These are phyloP conservation scores for Funneliformis caledonium DNA, from an alignment of 371 early-diverging fungal genomes.

Conservation along the genomic window DNA sequence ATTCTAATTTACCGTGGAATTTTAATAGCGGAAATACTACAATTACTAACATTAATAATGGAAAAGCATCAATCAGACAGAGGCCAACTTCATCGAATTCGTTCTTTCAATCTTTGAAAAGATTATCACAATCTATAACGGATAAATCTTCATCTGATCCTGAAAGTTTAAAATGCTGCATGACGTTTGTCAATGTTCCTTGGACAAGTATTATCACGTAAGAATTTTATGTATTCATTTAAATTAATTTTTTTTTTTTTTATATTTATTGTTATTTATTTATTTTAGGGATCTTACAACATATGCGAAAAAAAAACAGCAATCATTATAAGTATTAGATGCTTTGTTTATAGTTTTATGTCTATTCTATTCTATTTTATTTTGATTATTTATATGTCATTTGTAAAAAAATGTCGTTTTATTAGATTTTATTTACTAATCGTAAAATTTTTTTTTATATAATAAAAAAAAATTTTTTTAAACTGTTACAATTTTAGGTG, in stretches of 20 bases:
- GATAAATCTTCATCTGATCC: constrained; percentile 43
- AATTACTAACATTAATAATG: constrained; percentile 35
- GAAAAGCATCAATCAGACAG: constrained; percentile 32
- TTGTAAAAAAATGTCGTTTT: too few relatives aligned
- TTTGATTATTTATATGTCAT: too few relatives aligned
- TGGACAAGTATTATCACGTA: constrained; percentile 63
- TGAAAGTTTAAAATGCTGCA: constrained; percentile 67
- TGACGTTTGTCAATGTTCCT: constrained; percentile 87
- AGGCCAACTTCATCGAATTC: constrained; percentile 29
- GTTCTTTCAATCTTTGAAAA: constrained; percentile 50
- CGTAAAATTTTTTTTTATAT: too few relatives aligned
- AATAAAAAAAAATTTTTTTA: too few relatives aligned
- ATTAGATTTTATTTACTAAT: too few relatives aligned
- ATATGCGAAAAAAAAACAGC: constrained; percentile 21
- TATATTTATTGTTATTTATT: not conserved
- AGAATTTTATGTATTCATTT: not conserved
- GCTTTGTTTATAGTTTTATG: too few relatives aligned
- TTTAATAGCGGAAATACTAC: not conserved
- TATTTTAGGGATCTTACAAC: constrained; percentile 17
- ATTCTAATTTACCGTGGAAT: constrained; percentile 36
- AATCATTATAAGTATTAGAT: not conserved
- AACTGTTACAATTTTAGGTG: too few relatives aligned
- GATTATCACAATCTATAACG: constrained; percentile 47
- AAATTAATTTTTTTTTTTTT: not conserved
- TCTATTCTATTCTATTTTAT: too few relatives aligned